A percentile compares a stretch with the other conserved stretches of the same genome.
Evolutionary conservation across 805 yeast species (phyloP).

Genomic region (Metschnikowia amazonensis): DNA sequence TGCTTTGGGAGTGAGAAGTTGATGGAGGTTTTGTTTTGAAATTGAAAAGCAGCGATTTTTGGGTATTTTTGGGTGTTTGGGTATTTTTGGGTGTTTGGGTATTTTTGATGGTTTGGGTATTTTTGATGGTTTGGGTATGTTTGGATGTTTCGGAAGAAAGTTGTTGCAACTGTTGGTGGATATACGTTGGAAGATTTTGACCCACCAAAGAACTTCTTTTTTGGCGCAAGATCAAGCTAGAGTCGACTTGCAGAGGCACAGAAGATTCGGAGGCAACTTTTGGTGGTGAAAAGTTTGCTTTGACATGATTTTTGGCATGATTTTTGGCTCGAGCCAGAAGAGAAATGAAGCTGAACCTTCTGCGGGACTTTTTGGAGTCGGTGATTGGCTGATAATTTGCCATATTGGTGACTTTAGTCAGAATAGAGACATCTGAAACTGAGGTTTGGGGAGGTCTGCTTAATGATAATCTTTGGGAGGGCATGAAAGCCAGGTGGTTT

Average conservation of each 20-base stretch:
- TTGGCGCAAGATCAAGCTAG: neutral
- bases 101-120: neutral
- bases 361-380: conserved; percentile 1
- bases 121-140: neutral
- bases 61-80: no score
- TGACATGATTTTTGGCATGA: neutral
- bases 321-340: neutral
- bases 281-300: no score
- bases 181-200: conserved; percentile 34
- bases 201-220: conserved; percentile 33
- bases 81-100: neutral
- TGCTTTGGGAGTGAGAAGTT: neutral
- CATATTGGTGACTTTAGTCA: conserved; percentile 21
- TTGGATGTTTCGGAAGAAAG: neutral
- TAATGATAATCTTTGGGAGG: conserved; percentile 9
- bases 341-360: conserved; percentile 8
- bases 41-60: neutral
- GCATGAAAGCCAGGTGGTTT: neutral
- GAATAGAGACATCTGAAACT: conserved; percentile 32
- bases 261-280: neutral
- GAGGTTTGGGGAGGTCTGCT: conserved; percentile 30
- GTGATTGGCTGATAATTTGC: conserved; percentile 3
- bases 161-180: conserved; percentile 21
- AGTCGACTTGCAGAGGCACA: neutral
- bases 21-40: neutral